These are phyloP conservation scores for Gentiana straminea DNA, from an alignment of 257 asterid species.

Conservation along the genomic window DNA sequence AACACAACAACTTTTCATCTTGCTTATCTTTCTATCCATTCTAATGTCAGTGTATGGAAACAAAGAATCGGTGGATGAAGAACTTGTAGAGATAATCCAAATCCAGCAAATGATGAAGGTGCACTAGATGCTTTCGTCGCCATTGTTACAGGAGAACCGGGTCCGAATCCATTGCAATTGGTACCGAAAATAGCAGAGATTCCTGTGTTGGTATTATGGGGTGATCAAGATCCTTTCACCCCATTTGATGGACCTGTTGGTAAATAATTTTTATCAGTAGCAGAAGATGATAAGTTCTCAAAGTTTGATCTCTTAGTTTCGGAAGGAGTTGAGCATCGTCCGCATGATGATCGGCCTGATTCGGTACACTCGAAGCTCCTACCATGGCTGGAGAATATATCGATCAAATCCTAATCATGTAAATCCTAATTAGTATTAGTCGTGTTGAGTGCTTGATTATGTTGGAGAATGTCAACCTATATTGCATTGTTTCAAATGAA, in stretches of 20 bases:
- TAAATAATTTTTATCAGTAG: slow-evolving; percentile 34
- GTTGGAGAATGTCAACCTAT: no score
- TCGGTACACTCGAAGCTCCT: slow-evolving; percentile 71
- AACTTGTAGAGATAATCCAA: slow-evolving; percentile 82
- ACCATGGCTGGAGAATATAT: slow-evolving; percentile 69
- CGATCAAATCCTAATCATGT: not conserved
- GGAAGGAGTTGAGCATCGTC: slow-evolving; percentile 91
- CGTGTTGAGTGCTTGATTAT: no score
- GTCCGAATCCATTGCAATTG: slow-evolving; percentile 74
- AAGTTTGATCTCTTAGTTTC: slow-evolving; percentile 46
- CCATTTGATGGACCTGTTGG: slow-evolving; percentile 97
- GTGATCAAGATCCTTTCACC: slow-evolving; percentile 75
- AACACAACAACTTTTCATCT: no score
- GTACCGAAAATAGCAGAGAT: slow-evolving; percentile 37
- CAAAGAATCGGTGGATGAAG: slow-evolving; percentile 72
- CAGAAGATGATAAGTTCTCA: slow-evolving; percentile 13
- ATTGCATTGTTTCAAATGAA: no score
- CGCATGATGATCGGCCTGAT: slow-evolving; percentile 93
- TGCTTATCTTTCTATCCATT: no score
- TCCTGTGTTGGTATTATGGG: slow-evolving; percentile 81
- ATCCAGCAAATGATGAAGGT: slow-evolving; percentile 77
- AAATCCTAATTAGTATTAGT: no score
- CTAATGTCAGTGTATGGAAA: slow-evolving; percentile 69
- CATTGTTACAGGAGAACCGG: slow-evolving; percentile 85
- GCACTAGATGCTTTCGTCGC: slow-evolving; percentile 98